Conservation (phyloP, 192 early-diverging fungal genomes). For the Gonapodya prolifera region DNA sequence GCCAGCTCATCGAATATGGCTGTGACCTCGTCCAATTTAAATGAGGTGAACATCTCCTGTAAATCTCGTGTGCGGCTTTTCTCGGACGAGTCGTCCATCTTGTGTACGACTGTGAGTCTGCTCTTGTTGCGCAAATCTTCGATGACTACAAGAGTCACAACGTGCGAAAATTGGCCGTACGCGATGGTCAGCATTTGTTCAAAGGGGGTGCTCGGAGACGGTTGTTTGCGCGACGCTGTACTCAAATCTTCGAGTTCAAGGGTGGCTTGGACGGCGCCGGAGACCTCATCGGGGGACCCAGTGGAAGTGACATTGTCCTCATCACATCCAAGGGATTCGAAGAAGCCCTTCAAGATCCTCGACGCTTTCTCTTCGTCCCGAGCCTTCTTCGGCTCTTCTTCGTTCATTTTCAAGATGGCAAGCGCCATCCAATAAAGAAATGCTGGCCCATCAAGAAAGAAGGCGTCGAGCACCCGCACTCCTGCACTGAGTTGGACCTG, state of each 20-base stretch:
- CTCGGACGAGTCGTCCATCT: slow-evolving; percentile 38
- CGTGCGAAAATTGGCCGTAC: slow-evolving; percentile 21
- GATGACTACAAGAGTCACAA: slow-evolving; percentile 30
- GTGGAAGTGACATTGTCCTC: slow-evolving; percentile 10
- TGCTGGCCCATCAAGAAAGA: slow-evolving; percentile 52
- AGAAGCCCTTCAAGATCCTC: slow-evolving; percentile 39
- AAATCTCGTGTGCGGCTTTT: slow-evolving; percentile 38
- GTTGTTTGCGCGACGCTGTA: slow-evolving; percentile 11
- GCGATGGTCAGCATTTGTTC: slow-evolving; percentile 25
- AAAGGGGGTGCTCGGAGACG: slow-evolving; percentile 14
- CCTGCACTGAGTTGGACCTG: slow-evolving; percentile 30
- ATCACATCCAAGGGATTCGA: slow-evolving; percentile 25
- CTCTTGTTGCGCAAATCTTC: slow-evolving; percentile 32
- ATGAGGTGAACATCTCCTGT: slow-evolving; percentile 32
- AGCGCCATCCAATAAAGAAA: slow-evolving; percentile 45
- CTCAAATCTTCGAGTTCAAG: slow-evolving; percentile 2
- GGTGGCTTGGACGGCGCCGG: slow-evolving; percentile 2
- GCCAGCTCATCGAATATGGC: slow-evolving; percentile 34
- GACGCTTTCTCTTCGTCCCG: slow-evolving; percentile 44
- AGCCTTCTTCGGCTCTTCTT: slow-evolving; percentile 22
- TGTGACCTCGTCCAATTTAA: slow-evolving; percentile 35
- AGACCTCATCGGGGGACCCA: slow-evolving; percentile 10
- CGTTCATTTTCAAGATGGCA: slow-evolving; percentile 40
- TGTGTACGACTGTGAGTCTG: slow-evolving; percentile 36
- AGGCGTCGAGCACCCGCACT: slow-evolving; percentile 36